Conservation (phyloP, 805 yeast genomes). For the Candida alai region DNA sequence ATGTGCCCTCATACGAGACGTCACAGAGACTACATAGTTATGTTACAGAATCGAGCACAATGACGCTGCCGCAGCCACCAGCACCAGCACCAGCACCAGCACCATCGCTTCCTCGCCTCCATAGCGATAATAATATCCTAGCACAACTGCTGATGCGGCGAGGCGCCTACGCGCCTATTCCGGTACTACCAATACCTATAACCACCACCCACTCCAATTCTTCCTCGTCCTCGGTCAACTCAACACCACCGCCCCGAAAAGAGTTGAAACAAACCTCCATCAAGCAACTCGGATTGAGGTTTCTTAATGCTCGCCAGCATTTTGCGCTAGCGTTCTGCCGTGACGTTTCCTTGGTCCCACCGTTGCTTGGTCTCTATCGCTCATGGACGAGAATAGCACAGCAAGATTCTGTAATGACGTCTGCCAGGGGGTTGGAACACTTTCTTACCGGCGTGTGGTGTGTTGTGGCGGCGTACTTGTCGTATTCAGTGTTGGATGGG, state of each 20-base stretch:
- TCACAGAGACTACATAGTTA: conserved; percentile 29
- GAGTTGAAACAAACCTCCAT: no score
- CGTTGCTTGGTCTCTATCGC: conserved; percentile 50
- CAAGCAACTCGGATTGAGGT: conserved; percentile 63
- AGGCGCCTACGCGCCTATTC: conserved; percentile 10
- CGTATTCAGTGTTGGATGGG: conserved; percentile 82
- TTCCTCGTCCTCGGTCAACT: conserved; percentile 7
- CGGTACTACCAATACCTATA: conserved; percentile 6
- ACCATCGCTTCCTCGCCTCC: background rate
- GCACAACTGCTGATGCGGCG: no score
- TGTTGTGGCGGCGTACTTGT: conserved; percentile 77
- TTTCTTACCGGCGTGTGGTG: conserved; percentile 91
- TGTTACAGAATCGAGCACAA: background rate
- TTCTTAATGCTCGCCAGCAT: conserved; percentile 73
- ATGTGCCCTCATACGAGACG: conserved; percentile 40
- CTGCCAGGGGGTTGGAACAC: conserved; percentile 73
- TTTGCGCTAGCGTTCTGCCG: conserved; percentile 72
- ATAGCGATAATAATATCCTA: background rate
- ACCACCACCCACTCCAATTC: background rate
- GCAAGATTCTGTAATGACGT: conserved; percentile 34
- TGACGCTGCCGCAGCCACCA: background rate
- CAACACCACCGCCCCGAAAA: conserved; percentile 8
- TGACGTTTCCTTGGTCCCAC: conserved; percentile 69
- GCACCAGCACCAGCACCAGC: background rate
- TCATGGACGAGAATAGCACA: conserved; percentile 33